Evolutionary conservation across 495 filamentous ascomycete species (phyloP).

Genomic region (Tetracladium marchalianum): DNA sequence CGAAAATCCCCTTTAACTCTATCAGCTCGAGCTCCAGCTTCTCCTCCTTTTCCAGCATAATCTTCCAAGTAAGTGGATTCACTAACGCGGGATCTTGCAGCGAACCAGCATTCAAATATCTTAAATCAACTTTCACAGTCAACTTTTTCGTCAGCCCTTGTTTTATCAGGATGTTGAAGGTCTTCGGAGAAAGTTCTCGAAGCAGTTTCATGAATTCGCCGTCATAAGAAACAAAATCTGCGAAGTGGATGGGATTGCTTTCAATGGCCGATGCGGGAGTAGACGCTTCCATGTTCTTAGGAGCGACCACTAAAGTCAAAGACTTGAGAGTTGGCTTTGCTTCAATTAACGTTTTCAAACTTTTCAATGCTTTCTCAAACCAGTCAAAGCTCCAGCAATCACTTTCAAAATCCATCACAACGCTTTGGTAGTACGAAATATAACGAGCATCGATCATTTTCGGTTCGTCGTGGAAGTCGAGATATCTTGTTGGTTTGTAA

Average conservation of each 20-base stretch:
- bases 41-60: neutral
- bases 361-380: constrained; percentile 3
- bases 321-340: neutral
- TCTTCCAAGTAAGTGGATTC: constrained; percentile 1
- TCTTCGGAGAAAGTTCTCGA: constrained; percentile 1
- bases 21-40: constrained; percentile 3
- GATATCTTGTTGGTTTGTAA: neutral
- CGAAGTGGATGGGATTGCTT: constrained; percentile 3
- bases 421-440: neutral
- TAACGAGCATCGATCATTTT: neutral
- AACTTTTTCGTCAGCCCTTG: neutral
- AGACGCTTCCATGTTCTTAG: neutral
- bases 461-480: neutral
- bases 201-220: constrained; percentile 8
- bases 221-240: constrained; percentile 13
- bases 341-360: constrained; percentile 2
- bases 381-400: constrained; percentile 7
- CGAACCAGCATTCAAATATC: too few relatives aligned
- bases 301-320: constrained; percentile 5
- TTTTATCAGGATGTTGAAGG: constrained; percentile 8
- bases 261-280: constrained; percentile 8
- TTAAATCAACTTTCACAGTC: constrained; percentile 4
- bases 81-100: neutral
- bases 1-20: constrained; percentile 10
- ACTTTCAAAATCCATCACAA: constrained; percentile 1